Conservation (phyloP, 129 eudicot species). For the Tanacetum coccineum region DNA sequence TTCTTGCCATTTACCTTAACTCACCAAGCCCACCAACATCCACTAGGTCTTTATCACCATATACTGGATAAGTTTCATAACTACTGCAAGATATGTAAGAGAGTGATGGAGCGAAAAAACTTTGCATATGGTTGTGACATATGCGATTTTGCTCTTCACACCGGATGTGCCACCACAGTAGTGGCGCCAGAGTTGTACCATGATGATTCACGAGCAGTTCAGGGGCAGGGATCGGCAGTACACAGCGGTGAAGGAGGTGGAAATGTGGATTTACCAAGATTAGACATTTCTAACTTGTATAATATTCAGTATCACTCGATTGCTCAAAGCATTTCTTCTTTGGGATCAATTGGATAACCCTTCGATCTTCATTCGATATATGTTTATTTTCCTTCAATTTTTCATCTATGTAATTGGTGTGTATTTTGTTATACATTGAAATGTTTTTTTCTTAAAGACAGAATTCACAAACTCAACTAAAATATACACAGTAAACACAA, state of each 20-base stretch:
- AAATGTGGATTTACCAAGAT: conserved; percentile 1
- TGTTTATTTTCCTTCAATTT: no score
- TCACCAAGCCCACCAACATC: conserved; percentile 49
- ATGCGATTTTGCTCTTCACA: conserved; percentile 55
- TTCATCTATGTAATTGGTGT: no score
- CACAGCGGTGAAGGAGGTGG: conserved; percentile 13
- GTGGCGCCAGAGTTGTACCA: conserved; percentile 55
- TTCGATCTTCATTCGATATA: no score
- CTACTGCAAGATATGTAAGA: conserved; percentile 43
- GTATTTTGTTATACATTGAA: no score
- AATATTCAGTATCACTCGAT: no score
- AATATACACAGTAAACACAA: no score
- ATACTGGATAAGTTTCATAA: neutral
- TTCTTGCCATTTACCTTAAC: conserved; percentile 9
- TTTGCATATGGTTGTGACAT: conserved; percentile 44
- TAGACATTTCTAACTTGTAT: no score
- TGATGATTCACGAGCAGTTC: conserved; percentile 17
- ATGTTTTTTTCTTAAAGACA: no score
- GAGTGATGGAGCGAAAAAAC: conserved; percentile 29
- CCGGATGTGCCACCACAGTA: conserved; percentile 56
- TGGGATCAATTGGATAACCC: no score
- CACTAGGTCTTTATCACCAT: conserved; percentile 17
- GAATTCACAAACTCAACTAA: no score
- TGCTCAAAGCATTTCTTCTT: no score
- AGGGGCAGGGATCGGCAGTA: neutral